These are phyloP conservation scores for Barnettozyma wickerhamii DNA, from an alignment of 805 yeast species.

Conservation along the genomic window DNA sequence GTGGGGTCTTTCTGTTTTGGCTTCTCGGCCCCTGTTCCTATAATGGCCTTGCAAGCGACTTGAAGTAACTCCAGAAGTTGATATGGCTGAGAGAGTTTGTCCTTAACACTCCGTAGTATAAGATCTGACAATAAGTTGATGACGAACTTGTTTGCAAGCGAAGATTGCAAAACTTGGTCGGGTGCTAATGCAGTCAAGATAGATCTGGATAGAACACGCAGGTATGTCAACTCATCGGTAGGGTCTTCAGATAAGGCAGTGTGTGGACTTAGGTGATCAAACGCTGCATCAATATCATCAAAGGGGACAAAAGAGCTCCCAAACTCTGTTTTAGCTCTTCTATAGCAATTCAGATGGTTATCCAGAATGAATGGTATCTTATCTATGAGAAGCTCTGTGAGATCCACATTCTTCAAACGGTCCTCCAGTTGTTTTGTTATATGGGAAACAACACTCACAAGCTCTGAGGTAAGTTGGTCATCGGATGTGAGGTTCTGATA, in stretches of 20 bases:
- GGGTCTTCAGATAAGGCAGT: slow-evolving; percentile 27
- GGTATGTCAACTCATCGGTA: slow-evolving; percentile 29
- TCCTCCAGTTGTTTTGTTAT: slow-evolving; percentile 35
- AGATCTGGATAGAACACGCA: slow-evolving; percentile 31
- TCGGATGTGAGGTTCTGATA: slow-evolving; percentile 38
- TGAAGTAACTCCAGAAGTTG: slow-evolving; percentile 40
- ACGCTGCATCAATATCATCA: slow-evolving; percentile 29
- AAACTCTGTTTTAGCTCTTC: slow-evolving; percentile 24
- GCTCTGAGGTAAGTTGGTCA: slow-evolving; percentile 37
- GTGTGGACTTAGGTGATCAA: slow-evolving; percentile 32
- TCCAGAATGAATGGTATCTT: slow-evolving; percentile 39
- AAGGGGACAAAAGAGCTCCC: slow-evolving; percentile 30
- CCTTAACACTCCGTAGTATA: slow-evolving; percentile 36
- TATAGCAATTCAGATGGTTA: slow-evolving; percentile 31
- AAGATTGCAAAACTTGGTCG: slow-evolving; percentile 35
- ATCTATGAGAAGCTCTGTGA: slow-evolving; percentile 37
- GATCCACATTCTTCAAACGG: slow-evolving; percentile 29
- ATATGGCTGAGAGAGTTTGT: slow-evolving; percentile 47
- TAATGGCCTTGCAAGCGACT: slow-evolving; percentile 13
- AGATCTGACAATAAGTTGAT: slow-evolving; percentile 39
- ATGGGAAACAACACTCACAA: slow-evolving; percentile 36
- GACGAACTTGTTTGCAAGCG: slow-evolving; percentile 35
- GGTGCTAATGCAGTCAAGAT: slow-evolving; percentile 36
- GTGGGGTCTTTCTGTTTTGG: too few relatives aligned
- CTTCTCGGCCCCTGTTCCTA: too few relatives aligned